These are phyloP conservation scores for Alternaria sp. DNA, from an alignment of 2,329 filamentous ascomycete species.

Conservation along the genomic window DNA sequence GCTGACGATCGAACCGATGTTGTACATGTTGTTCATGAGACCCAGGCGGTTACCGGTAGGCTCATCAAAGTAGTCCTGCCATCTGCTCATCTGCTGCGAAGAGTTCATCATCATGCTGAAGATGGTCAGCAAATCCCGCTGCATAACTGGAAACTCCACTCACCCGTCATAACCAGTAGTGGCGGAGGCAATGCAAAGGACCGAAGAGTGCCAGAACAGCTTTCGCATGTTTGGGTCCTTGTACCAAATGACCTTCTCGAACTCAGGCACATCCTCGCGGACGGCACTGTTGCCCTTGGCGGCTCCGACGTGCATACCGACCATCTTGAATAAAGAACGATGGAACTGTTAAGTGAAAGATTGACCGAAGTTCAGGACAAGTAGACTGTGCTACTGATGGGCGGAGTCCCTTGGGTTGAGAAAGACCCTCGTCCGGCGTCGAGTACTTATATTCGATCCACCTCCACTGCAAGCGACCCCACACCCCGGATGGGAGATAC, in stretches of 20 bases:
- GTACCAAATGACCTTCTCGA: conserved; percentile 60
- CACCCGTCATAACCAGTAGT: conserved; percentile 65
- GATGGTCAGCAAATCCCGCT: background rate
- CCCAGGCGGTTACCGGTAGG: conserved; percentile 51
- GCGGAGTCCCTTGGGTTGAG: conserved; percentile 20
- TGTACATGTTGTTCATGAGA: conserved; percentile 55
- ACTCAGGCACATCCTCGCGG: conserved; percentile 57
- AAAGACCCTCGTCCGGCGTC: conserved; percentile 11
- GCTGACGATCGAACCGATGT: conserved; percentile 49
- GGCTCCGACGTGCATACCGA: conserved; percentile 21
- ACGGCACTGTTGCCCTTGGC: conserved; percentile 37
- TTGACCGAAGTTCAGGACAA: background rate
- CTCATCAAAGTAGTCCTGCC: conserved; percentile 48
- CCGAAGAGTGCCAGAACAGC: conserved; percentile 60
- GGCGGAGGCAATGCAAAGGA: conserved; percentile 62
- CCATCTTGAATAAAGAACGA: conserved; percentile 12
- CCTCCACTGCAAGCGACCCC: conserved; percentile 2
- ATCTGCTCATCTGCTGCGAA: conserved; percentile 50
- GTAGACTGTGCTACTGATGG: conserved; percentile 17
- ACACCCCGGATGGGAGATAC: background rate
- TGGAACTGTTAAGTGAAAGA: background rate
- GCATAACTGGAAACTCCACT: conserved; percentile 10
- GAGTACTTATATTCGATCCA: conserved; percentile 27
- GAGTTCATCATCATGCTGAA: conserved; percentile 54
- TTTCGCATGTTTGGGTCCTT: conserved; percentile 62